Base-by-base conservation (phyloP, 192 early-diverging fungal species). In the Thoreauomyces humboldtii region DNA sequence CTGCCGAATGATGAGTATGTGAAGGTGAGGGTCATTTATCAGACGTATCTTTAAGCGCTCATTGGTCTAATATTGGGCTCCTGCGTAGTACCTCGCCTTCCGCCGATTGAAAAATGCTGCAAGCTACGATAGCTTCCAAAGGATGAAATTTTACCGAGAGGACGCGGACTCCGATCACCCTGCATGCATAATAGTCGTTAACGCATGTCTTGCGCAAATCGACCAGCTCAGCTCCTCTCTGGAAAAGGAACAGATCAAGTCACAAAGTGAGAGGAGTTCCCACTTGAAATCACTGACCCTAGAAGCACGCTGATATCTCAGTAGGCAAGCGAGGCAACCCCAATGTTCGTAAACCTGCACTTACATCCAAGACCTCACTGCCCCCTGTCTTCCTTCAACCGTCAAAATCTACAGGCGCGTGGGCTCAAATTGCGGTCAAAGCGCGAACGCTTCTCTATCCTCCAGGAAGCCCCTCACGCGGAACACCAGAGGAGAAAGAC, bases 221-320 rank as follows among this genome's bases (percentile, higher is more conserved):
- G 67, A 61, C 35, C 33, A 46, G 9, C 31, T 69, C 17, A 55
- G 45, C 12, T 12, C 32, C 7, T 21, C 22, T 0, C 9, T 69
- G 17, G 67, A 69, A 32, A 47, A 46, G 14, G 64, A 57, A 35
- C 55, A 57, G 38, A 27, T n/a, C n/a, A n/a, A n/a, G n/a, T n/a
- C n/a, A n/a, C n/a, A n/a, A n/a, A n/a, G n/a, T n/a, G n/a, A n/a
- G n/a, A n/a, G n/a, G n/a, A n/a, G n/a, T n/a, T n/a, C n/a, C n/a
- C n/a, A n/a, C n/a, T n/a, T n/a, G n/a, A n/a, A n/a, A n/a, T n/a
- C n/a, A n/a, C n/a, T n/a, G n/a, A n/a, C n/a, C n/a, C n/a, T n/a
- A n/a, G n/a, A n/a, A n/a, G n/a, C n/a, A n/a, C n/a, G n/a, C n/a
- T n/a, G n/a, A n/a, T n/a, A n/a, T n/a, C n/a, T n/a, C n/a, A n/a